phyloP scores from a whole-genome alignment of 352 stramenopile genomes.

The Globisporangium lucens region DNA sequence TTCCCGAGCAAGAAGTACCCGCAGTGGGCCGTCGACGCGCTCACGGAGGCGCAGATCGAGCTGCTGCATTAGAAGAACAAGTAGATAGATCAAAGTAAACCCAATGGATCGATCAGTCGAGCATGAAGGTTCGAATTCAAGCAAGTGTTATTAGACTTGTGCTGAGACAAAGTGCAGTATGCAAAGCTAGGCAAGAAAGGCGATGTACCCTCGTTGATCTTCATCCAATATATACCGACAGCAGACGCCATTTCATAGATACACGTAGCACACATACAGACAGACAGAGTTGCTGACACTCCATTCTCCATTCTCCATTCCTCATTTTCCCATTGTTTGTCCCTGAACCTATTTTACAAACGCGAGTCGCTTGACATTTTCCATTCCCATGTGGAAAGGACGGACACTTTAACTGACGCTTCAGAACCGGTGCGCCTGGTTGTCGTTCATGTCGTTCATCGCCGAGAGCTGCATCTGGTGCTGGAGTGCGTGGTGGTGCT shows the following conservation, averaged over 20 bases:
- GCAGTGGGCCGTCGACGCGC: constrained; percentile 65
- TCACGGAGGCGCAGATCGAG: constrained; percentile 55
- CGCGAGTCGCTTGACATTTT: neutral
- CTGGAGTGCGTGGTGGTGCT: constrained; percentile 3
- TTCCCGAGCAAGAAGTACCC: constrained; percentile 57
- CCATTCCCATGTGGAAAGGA: neutral
- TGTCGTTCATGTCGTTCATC: constrained; percentile 27
- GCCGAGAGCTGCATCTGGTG: constrained; percentile 31
- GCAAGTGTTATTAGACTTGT: neutral
- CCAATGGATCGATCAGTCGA: neutral
- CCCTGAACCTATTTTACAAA: constrained; percentile 12
- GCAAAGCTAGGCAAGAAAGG: neutral
- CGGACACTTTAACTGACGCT: neutral
- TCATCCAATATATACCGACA: neutral
- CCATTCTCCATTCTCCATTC: neutral
- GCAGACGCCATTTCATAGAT: neutral
- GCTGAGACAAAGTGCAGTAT: neutral
- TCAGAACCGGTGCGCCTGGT: constrained; percentile 18
- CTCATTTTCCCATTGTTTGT: neutral
- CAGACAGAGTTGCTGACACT: neutral
- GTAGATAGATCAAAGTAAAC: neutral
- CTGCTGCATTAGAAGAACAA: constrained; percentile 22
- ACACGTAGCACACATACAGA: constrained; percentile 2
- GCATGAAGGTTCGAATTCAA: neutral
- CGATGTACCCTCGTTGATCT: neutral